These are phyloP conservation scores for Rhodocollybia butyracea DNA, from an alignment of 768 basidiomycete genomes.

Conservation along the genomic window DNA sequence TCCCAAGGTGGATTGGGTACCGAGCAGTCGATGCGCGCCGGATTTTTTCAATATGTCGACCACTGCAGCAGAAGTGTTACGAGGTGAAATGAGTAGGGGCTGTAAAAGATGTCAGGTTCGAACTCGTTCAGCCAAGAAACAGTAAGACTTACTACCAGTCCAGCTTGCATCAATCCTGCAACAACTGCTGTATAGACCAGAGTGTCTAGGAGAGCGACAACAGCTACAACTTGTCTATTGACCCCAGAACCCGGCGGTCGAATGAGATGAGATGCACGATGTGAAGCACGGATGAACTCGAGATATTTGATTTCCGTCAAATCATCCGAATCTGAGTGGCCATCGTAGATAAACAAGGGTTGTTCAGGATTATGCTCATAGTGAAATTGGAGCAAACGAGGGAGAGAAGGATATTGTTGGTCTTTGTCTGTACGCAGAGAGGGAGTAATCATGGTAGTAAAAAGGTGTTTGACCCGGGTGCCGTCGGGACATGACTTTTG, in stretches of 20 bases:
- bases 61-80: slow-evolving; percentile 32
- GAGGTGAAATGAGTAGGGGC: slow-evolving; percentile 40
- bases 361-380: slow-evolving; percentile 27
- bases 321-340: not conserved
- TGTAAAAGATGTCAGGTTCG: no score
- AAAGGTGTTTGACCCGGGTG: no score
- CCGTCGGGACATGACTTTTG: no score
- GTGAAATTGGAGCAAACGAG: slow-evolving; percentile 34
- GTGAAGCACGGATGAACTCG: slow-evolving; percentile 25
- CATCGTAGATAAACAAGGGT: slow-evolving; percentile 19
- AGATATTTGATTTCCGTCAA: slow-evolving; percentile 20
- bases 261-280: slow-evolving; percentile 23
- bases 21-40: slow-evolving; percentile 34
- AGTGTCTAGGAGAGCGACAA: slow-evolving; percentile 28
- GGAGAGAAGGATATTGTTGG: no score
- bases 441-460: no score
- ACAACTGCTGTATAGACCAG: slow-evolving; percentile 24
- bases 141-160: slow-evolving; percentile 26
- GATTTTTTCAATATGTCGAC: slow-evolving; percentile 33
- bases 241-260: slow-evolving; percentile 11
- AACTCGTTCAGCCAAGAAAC: no score
- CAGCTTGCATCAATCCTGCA: slow-evolving; percentile 22
- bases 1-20: slow-evolving; percentile 16
- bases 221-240: slow-evolving; percentile 24
- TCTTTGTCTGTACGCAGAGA: no score